Evolutionary conservation across 768 basidiomycete genomes (phyloP), one percentile per base, ranked within the genome.

Genomic region (Tulasnella sp.): DNA sequence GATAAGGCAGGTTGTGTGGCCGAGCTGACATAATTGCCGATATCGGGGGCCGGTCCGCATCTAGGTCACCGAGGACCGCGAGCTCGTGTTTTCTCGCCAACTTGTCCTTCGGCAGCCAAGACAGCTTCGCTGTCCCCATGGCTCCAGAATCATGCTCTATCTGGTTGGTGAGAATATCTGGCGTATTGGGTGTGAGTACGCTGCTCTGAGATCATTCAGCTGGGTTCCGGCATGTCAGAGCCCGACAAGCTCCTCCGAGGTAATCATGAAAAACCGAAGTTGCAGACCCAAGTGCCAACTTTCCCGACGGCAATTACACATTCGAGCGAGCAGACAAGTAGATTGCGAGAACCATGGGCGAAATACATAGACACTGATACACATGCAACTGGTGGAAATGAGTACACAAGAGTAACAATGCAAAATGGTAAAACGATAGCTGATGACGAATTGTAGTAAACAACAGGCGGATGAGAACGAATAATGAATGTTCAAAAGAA

Each of bases 381-480:
- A 67, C 61, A 67, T 67, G 61, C 61, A 67, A 67, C 61, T 29
- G 57, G 57, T 61, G 57, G 61, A 35, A 29, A 67, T 35, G 32
- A 67, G 61, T 67, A 67, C 61, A 67, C 61, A 67, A 32, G 26
- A 51, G 51, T 51, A 51, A n/a, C 51, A 51, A 51, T 51, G 51
- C 51, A n/a, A 51, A 51, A n/a, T 51, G 20, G 20, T 20, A 51
- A 32, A 32, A 32, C 40, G 40, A 71, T 37, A 42, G 71, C 23
- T 18, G 20, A 73, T 42, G 39, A 15, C 15, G 71, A 26, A 42
- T 39, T 37, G 26, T 26, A 18, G 23, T 5, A 73, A 73, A 73
- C 40, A 73, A 73, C 71, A 73, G 29, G 71, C 46, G n/a, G 46
- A 29, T 73, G 26, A 23, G 40, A 73, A 40, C 26, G 40, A 73